Conservation (phyloP, 345 rosid species). For the Corymbia maculata region DNA sequence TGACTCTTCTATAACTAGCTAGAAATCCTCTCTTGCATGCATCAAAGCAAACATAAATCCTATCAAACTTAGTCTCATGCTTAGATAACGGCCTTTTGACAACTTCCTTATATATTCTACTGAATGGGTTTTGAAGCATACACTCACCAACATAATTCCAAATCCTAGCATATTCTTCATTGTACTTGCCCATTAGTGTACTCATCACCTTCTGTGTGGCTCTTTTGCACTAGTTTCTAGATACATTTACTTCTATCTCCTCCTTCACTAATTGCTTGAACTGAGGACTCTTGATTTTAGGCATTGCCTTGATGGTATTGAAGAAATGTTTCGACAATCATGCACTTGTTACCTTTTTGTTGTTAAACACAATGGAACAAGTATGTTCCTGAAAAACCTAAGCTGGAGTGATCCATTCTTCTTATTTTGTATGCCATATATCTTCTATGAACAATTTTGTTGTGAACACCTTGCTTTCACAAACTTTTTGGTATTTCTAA, state of each 20-base stretch:
- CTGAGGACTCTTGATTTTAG: neutral
- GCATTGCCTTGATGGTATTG: neutral
- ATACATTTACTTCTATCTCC: neutral
- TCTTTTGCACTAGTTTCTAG: fast-evolving
- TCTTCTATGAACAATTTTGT: neutral
- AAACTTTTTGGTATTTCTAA: no score
- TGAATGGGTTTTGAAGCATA: neutral
- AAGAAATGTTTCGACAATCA: neutral
- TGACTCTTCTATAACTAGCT: neutral
- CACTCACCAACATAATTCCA: fast-evolving
- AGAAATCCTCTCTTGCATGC: neutral
- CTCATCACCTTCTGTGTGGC: neutral
- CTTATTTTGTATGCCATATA: neutral
- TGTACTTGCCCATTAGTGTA: fast-evolving
- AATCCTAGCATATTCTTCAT: no score
- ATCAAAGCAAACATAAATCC: neutral
- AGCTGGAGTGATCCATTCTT: neutral
- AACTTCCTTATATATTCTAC: neutral
- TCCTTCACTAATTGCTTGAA: neutral
- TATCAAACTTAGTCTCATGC: neutral
- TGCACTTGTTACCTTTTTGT: neutral
- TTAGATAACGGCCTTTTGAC: neutral
- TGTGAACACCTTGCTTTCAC: neutral
- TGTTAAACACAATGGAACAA: neutral
- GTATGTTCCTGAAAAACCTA: no score